A percentile compares a stretch with the other conserved stretches of the same genome.
Conservation (phyloP, 768 basidiomycete species). For the Mycena floridula region DNA sequence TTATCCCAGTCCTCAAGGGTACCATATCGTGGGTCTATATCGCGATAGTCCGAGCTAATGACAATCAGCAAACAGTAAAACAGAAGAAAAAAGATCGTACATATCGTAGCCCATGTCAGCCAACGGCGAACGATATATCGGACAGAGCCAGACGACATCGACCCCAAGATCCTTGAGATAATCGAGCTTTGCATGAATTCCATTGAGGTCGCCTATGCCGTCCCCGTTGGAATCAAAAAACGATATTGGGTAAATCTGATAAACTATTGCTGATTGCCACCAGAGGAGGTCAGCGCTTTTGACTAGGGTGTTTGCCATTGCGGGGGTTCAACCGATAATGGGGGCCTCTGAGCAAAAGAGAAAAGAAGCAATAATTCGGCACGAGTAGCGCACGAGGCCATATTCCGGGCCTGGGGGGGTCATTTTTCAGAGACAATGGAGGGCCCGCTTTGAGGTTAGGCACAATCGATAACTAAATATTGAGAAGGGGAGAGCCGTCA, state of each 20-base stretch:
- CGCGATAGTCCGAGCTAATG: conserved; percentile 57
- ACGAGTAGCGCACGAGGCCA: no score
- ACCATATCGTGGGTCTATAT: conserved; percentile 61
- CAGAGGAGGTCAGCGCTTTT: no score
- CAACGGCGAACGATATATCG: conserved; percentile 63
- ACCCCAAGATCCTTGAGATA: conserved; percentile 66
- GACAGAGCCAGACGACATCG: conserved; percentile 64
- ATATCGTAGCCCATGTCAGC: conserved; percentile 76
- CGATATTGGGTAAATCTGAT: conserved; percentile 68
- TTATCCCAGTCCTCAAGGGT: conserved; percentile 55
- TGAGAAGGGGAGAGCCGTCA: no score
- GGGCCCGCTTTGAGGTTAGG: no score
- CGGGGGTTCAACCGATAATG: no score
- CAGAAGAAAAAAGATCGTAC: conserved; percentile 24
- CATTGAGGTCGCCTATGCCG: conserved; percentile 64
- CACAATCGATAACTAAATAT: no score
- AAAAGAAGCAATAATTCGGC: no score
- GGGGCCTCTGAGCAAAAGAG: no score
- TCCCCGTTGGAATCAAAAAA: conserved; percentile 71
- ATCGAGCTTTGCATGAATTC: conserved; percentile 58
- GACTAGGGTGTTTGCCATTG: no score
- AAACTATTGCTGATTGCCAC: conserved; percentile 56
- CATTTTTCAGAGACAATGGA: no score
- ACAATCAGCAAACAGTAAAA: not conserved
- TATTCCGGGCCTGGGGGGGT: no score